Base-by-base conservation (phyloP, 1,284 basidiomycete species). In the Kwoniella shivajii region DNA sequence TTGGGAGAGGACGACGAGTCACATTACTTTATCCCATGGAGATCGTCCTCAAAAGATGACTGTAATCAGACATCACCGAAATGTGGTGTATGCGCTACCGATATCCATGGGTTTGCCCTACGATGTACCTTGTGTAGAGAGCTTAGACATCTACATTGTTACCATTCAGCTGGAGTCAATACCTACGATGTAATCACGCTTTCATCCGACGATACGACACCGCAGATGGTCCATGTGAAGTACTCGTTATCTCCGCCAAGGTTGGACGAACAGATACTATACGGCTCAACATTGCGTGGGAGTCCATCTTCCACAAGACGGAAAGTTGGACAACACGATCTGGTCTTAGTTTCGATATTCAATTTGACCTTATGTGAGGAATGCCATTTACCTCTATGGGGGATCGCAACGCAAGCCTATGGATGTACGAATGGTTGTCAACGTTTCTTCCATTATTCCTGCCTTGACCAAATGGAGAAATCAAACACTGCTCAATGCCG, bases 331-430 rank as follows among this genome's bases (percentile, higher is more conserved):
- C 59, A 68, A 49, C 76, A 77, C 45, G 54, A 56, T 1, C 57
- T 76, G 1, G 50, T 50, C 13, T 59, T 78, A 5, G 82, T 85
- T 60, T 89, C 88, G 65, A 72, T 88, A 18, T 90, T 91, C 75
- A 87, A 84, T 24, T 74, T 90, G 7, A 83, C 84, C 7, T 79
- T 88, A 2, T 92, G 89, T 67, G 81, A 82, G 55, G 70, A 82
- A 14, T 92, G 89, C 69, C 80, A 75, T 16, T 74, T 81, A 43
- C 89, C 89, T 3, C 78, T 90, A 3, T 91, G 89, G 88, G 89
- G 89, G 0, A 80, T 78, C 50, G 75, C 79, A 11, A 73, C 76
- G 26, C 88, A 90, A 72, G 87, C 83, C 0, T 71, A 87, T 27
- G 83, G 82, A 50, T 92, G 89, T 68, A 68, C 70, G 11, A 76